Base-by-base conservation (phyloP, 768 basidiomycete species). In the Mycena polygramma region DNA sequence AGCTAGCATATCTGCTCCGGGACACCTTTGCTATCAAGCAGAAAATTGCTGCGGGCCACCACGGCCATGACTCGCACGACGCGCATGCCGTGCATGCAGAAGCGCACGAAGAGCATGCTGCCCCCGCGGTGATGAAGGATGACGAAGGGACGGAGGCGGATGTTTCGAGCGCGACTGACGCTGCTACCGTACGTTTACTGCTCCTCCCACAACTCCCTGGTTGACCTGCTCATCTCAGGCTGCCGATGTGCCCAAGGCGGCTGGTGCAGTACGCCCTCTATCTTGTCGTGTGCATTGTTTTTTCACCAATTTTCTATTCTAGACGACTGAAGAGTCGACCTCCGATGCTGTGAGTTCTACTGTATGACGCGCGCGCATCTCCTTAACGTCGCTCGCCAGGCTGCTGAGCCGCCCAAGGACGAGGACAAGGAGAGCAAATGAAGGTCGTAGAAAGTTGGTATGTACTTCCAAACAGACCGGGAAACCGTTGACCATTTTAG, bases 101-200 rank as follows among this genome's bases (percentile, higher is more conserved):
- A 60, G 67, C 71, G 55, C 73, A 76, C 22, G 64, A 77, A 13
- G 75, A 74, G 17, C 60, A 63, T 54, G 69, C 73, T 11, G 70
- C 65, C 36, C 74, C 71, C 20, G 78, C 79, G 39, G 61, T 79
- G 26, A 74, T 84, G 77, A 81, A 78, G 73, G 84, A 86, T 54
- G 81, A 80, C 68, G 83, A 85, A 66, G 84, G 82, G 46, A 81
- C 76, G 45, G 78, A 77, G 48, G 83, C 80, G n/a, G 76, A 84
- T 62, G 80, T 83, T 63, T 71, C 80, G 13, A 77, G 77, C 30
- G 77, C 82, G 7, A 69, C 82, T 24, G 60, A 76, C 45, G 74
- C 79, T 55, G 74, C 83, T 63, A 78, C 80, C 72, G 81, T 82
- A 59, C 65, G 79, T 73, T 35, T 67, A 9, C 24, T 41, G 19